Evolutionary conservation across 2,329 filamentous ascomycete species (phyloP).

Genomic region (Thielaviopsis punctulata): DNA sequence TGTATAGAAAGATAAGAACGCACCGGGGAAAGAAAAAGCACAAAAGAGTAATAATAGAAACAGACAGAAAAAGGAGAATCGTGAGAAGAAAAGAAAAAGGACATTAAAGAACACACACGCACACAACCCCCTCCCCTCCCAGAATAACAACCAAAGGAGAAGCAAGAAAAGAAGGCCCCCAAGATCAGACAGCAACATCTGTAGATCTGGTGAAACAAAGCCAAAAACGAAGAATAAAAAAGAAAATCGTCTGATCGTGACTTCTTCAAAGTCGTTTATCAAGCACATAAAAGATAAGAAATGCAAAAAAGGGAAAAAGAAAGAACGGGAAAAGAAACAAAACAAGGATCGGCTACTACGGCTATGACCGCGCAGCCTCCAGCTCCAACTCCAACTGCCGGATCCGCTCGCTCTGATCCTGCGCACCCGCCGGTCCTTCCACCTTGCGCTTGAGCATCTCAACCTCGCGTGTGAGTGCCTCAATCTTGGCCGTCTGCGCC

Average conservation of each 20-base stretch:
- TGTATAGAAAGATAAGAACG: too few species aligned
- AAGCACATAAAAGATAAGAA: conserved; percentile 1
- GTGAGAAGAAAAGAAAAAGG: neutral
- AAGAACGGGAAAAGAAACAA: neutral
- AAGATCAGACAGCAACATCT: neutral
- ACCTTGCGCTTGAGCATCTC: conserved; percentile 67
- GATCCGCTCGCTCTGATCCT: conserved; percentile 51
- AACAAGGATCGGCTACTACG: neutral
- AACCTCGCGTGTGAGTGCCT: conserved; percentile 51
- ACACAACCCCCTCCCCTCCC: too few species aligned
- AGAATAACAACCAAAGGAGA: neutral
- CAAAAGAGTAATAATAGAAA: conserved; percentile 2
- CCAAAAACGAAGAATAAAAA: neutral
- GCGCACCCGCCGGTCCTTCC: conserved; percentile 27
- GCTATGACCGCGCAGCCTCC: conserved; percentile 42
- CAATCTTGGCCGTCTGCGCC: conserved; percentile 61
- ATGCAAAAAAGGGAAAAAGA: neutral
- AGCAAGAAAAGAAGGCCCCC: neutral
- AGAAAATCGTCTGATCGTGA: neutral
- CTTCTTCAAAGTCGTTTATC: neutral
- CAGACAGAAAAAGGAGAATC: conserved; percentile 1
- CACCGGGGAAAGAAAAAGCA: neutral
- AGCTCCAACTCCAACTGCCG: conserved; percentile 50
- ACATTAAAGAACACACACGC: too few species aligned
- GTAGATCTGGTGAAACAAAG: neutral